These are phyloP conservation scores for Conticribra guillardii DNA, from an alignment of 108 stramenopile species.

Conservation along the genomic window DNA sequence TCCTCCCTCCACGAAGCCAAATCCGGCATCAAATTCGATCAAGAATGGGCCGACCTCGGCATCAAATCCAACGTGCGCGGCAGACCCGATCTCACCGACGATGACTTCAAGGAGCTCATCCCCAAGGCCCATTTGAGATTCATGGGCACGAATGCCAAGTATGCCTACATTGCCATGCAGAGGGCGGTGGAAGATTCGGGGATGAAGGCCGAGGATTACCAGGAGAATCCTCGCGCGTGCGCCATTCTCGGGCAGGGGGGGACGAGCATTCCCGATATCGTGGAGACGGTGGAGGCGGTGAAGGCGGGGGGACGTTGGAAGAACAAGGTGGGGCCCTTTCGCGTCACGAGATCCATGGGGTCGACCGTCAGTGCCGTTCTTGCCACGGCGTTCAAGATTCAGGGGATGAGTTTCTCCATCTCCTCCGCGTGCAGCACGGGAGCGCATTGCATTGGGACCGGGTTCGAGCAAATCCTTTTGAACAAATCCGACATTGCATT, in stretches of 20 bases:
- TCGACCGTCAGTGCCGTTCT: constrained; percentile 89
- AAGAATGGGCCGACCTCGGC: constrained; percentile 84
- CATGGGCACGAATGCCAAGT: constrained; percentile 90
- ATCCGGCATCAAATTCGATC: constrained; percentile 73
- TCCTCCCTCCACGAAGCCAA: constrained; percentile 67
- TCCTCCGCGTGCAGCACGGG: constrained; percentile 91
- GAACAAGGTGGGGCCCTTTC: constrained; percentile 95
- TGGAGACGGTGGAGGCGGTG: constrained; percentile 91
- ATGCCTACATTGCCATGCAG: constrained; percentile 90
- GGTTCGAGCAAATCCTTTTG: constrained; percentile 90
- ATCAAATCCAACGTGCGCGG: constrained; percentile 89
- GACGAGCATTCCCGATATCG: constrained; percentile 90
- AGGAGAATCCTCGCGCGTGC: constrained; percentile 87
- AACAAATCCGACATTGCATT: constrained; percentile 91
- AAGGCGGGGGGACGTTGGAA: constrained; percentile 84
- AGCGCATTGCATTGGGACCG: constrained; percentile 93
- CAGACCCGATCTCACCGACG: constrained; percentile 72
- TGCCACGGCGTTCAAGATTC: constrained; percentile 90
- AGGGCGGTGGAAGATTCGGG: constrained; percentile 83
- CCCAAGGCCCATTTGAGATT: constrained; percentile 84
- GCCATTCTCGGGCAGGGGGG: constrained; percentile 94
- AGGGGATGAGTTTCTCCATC: constrained; percentile 88
- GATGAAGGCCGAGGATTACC: constrained; percentile 80
- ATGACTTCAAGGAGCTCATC: constrained; percentile 85
- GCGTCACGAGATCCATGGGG: constrained; percentile 93